Evolutionary conservation across 1,139 yeast species (phyloP), one percentile per base, ranked within the genome.

Genomic region (Sugiyamaella sp.): DNA sequence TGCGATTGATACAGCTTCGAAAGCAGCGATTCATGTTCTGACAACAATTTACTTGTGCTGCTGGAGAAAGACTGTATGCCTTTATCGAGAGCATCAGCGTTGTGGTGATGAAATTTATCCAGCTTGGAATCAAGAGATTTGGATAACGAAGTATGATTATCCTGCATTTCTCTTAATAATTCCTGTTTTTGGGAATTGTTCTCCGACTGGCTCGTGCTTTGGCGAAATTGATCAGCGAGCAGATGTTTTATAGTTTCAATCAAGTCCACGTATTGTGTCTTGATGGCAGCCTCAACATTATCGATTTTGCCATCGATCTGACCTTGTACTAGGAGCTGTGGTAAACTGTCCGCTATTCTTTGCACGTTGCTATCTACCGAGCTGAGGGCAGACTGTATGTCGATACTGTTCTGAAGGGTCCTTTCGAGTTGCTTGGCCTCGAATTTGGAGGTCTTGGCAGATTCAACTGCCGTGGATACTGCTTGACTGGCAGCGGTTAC

Each of bases 111-210:
- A 14, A 33, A 27, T n/a, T 27, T 19, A 17, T 14, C 50, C 16
- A 35, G 42, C 25, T 46, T 37, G 2, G 48, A 33, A 33, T 33
- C 48, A 2, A 44, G 14, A 20, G 9, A 19, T 46, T 46, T 16
- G 4, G 33, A 25, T n/a, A 38, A 44, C 1, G 25, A 9, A 2
- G 24, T 20, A n/a, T 37, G 43, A 17, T 22, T 4, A 5, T 37
- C 12, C 24, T 37, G 14, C 17, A 38, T 16, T 4, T 21, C 40
- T 8, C 17, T 37, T 17, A 43, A 24, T 3, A 29, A 8, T 5
- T 43, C 32, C 4, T 16, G 25, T 6, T 27, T 6, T 29, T 22
- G 17, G 2, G 14, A 8, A 20, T 9, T 17, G 4, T 37, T 37
- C 19, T 16, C 21, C 4, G 41, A 20, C 21, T 14, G 12, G 19